phyloP scores from a whole-genome alignment of 2,329 filamentous ascomycete genomes.

The Aspergillus ruber region DNA sequence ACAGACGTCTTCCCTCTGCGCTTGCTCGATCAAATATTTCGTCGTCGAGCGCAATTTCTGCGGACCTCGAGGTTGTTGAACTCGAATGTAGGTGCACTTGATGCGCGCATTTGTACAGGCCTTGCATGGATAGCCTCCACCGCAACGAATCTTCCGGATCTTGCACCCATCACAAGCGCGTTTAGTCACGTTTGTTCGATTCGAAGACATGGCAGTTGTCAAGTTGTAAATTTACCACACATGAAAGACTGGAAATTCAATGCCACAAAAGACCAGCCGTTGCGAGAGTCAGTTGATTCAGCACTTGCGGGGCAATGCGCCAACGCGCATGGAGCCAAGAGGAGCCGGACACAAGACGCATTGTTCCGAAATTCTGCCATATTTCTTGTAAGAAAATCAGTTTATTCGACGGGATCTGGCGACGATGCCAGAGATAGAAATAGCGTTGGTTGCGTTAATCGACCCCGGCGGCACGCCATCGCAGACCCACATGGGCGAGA shows the following conservation, averaged over 20 bases:
- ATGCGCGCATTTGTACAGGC: slow-evolving; percentile 42
- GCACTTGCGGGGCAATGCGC: not conserved
- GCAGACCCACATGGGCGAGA: not conserved
- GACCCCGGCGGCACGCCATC: slow-evolving; percentile 16
- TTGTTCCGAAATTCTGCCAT: not conserved
- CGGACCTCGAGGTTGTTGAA: slow-evolving; percentile 42
- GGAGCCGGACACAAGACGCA: too few relatives aligned
- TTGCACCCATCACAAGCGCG: slow-evolving; percentile 49
- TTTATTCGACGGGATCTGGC: too few relatives aligned
- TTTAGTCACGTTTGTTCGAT: slow-evolving; percentile 20
- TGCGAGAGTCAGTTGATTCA: not conserved
- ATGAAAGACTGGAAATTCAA: not conserved
- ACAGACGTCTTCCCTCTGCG: slow-evolving; percentile 4
- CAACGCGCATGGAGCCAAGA: not conserved
- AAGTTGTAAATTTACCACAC: not conserved
- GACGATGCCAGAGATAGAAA: too few relatives aligned
- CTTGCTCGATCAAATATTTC: slow-evolving; percentile 15
- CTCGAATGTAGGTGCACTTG: slow-evolving; percentile 46
- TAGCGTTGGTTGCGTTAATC: slow-evolving; percentile 10
- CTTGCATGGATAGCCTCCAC: slow-evolving; percentile 42
- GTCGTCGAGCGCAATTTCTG: slow-evolving; percentile 30
- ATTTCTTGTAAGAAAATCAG: not conserved
- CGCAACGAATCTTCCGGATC: slow-evolving; percentile 49
- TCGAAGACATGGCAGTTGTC: slow-evolving; percentile 7
- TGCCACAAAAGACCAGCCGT: not conserved